Percentiles rank a stretch among this genome's conserved stretches.
phyloP scores from a whole-genome alignment of 208 protist species.

The Trypanosomatidae sp. region DNA sequence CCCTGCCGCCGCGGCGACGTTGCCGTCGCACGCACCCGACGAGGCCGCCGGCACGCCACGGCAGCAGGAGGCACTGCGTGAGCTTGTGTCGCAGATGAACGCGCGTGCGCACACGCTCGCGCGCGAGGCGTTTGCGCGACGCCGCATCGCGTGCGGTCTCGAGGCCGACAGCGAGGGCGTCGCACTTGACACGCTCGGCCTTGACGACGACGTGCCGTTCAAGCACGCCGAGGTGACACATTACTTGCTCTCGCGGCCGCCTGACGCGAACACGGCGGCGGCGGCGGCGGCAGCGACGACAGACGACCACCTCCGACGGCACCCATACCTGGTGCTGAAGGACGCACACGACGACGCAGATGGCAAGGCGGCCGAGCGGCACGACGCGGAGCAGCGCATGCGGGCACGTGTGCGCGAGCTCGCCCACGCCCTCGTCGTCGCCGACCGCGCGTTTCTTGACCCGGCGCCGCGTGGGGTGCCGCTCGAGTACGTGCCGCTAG shows the following conservation, averaged over 20 bases:
- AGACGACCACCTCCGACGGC: too few species aligned
- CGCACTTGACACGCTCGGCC: constrained; percentile 39
- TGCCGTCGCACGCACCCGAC: too few species aligned
- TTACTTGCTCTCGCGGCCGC: constrained; percentile 34
- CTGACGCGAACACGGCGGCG: too few species aligned
- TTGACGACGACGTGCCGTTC: constrained; percentile 70
- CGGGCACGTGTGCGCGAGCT: constrained; percentile 29
- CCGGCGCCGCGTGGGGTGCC: constrained; percentile 66
- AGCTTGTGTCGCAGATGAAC: constrained; percentile 62
- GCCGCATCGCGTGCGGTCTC: constrained; percentile 65
- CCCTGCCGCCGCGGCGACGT: too few species aligned
- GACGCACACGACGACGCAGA: constrained; percentile 6
- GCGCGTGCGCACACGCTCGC: constrained; percentile 53
- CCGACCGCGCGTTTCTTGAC: constrained; percentile 62
- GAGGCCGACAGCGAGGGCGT: constrained; percentile 56
- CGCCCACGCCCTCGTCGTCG: constrained; percentile 27
- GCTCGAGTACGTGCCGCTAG: constrained; percentile 46
- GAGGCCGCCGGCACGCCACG: too few species aligned
- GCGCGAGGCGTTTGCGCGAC: constrained; percentile 39
- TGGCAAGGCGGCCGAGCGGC: too few species aligned
- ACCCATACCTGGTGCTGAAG: too few species aligned
- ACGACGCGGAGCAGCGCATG: constrained; percentile 43
- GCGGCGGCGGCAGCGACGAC: too few species aligned
- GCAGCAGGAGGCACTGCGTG: constrained; percentile 40
- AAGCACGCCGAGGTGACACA: constrained; percentile 53